Conservation (phyloP, 2,329 filamentous ascomycete species). For the Fusarium camptoceras region DNA sequence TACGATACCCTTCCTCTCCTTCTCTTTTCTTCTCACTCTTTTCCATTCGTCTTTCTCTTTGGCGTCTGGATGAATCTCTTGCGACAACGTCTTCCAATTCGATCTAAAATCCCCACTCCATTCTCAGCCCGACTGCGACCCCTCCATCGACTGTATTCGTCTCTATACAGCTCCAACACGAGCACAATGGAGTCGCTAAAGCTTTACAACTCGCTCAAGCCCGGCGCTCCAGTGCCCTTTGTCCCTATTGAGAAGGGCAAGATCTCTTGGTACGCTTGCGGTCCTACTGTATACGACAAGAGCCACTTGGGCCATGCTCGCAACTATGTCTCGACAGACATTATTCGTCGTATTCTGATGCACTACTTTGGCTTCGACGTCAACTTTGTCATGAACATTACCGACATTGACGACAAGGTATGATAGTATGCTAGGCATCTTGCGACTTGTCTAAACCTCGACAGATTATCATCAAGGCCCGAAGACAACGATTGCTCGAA, state of each 20-base stretch:
- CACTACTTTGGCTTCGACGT: slow-evolving; percentile 88
- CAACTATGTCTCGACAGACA: slow-evolving; percentile 92
- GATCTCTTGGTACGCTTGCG: slow-evolving; percentile 90
- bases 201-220: slow-evolving; percentile 82
- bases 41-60: slow-evolving; percentile 23
- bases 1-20: slow-evolving; percentile 23
- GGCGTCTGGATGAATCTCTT: slow-evolving; percentile 53
- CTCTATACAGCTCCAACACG: slow-evolving; percentile 40
- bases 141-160: slow-evolving; percentile 52
- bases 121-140: slow-evolving; percentile 41
- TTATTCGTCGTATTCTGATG: slow-evolving; percentile 82
- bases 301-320: slow-evolving; percentile 85
- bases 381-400: slow-evolving; percentile 93
- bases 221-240: slow-evolving; percentile 79
- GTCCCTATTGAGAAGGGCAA: slow-evolving; percentile 76
- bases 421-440: slow-evolving; percentile 1
- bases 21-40: slow-evolving; percentile 21
- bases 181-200: slow-evolving; percentile 69
- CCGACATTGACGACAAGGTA: slow-evolving; percentile 83
- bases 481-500: slow-evolving; percentile 84
- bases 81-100: slow-evolving; percentile 47
- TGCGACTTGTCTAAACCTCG: slow-evolving; percentile 33
- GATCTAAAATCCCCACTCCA: slow-evolving; percentile 45
- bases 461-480: slow-evolving; percentile 70
- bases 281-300: slow-evolving; percentile 87